Conservation (phyloP, 495 filamentous ascomycete species). For the Neurospora sp. region DNA sequence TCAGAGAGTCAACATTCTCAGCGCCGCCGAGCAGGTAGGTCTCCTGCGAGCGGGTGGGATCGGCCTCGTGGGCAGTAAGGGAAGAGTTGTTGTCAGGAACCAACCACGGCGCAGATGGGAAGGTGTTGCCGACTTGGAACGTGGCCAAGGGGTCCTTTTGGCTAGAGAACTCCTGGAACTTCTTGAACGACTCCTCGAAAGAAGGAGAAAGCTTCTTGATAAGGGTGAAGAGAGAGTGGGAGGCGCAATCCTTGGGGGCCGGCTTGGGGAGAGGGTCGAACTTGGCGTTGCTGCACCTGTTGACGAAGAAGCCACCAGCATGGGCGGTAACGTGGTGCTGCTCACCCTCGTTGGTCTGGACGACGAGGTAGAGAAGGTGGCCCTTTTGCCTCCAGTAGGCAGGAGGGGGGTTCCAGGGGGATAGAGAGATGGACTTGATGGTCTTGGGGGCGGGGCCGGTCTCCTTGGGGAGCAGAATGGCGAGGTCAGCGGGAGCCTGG, state of each 20-base stretch:
- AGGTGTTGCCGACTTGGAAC: slow-evolving; percentile 90
- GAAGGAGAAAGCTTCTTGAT: slow-evolving; percentile 69
- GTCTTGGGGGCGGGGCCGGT: slow-evolving; percentile 68
- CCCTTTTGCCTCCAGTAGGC: slow-evolving; percentile 83
- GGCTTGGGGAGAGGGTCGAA: slow-evolving; percentile 81
- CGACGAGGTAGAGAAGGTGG: slow-evolving; percentile 82
- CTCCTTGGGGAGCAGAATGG: slow-evolving; percentile 57
- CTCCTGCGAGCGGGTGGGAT: slow-evolving; percentile 86
- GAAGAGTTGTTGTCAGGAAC: slow-evolving; percentile 57
- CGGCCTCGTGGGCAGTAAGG: slow-evolving; percentile 60
- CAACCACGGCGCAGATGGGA: slow-evolving; percentile 87
- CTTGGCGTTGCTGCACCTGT: slow-evolving; percentile 79
- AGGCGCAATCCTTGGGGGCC: slow-evolving; percentile 56
- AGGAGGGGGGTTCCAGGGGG: slow-evolving; percentile 93
- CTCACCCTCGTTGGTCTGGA: slow-evolving; percentile 86
- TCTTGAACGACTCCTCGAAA: slow-evolving; percentile 62
- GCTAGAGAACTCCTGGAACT: slow-evolving; percentile 70
- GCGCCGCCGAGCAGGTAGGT: slow-evolving; percentile 79
- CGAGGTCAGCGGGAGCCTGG: slow-evolving; percentile 51
- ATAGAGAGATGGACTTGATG: slow-evolving; percentile 77
- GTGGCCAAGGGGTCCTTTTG: slow-evolving; percentile 77
- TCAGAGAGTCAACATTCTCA: slow-evolving; percentile 84
- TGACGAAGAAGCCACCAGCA: slow-evolving; percentile 91
- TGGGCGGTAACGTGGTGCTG: slow-evolving; percentile 87
- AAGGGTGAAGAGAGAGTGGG: slow-evolving; percentile 81